Conservation (phyloP, 1,139 yeast species). For the Saccharomyces hybrid region DNA sequence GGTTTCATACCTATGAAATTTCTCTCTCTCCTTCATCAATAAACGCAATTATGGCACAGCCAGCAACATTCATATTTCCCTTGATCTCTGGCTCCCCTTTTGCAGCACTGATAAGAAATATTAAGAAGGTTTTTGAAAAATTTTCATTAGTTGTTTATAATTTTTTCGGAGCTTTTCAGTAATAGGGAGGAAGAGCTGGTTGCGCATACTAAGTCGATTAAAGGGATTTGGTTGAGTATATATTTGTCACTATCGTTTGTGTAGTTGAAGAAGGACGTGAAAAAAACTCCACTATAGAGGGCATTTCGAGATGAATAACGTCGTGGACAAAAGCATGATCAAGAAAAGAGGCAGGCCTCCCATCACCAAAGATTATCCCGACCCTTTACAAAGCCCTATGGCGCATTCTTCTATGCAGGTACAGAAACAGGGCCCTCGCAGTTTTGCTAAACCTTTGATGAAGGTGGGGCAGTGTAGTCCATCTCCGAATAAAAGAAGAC, state of each 20-base stretch:
- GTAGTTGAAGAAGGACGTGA: neutral
- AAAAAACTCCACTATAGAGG: neutral
- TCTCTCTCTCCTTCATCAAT: neutral
- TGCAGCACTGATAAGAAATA: neutral
- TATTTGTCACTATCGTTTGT: neutral
- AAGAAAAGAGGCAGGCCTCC: constrained; percentile 32
- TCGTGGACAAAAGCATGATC: neutral
- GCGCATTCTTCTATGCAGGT: constrained; percentile 31
- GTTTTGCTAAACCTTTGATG: constrained; percentile 30
- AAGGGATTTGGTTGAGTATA: neutral
- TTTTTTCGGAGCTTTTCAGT: neutral
- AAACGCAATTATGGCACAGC: neutral
- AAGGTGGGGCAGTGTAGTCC: constrained; percentile 25
- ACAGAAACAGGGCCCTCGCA: constrained; percentile 24
- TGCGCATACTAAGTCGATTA: neutral
- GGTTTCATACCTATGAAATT: neutral
- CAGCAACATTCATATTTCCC: neutral
- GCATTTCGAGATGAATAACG: neutral
- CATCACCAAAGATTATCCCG: constrained; percentile 28
- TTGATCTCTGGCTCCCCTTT: neutral
- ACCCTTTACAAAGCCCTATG: constrained; percentile 32
- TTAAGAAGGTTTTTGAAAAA: neutral
- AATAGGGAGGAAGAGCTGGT: neutral
- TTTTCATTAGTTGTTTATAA: neutral
- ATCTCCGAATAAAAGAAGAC: constrained; percentile 19